Evolutionary conservation across 306 rosid genomes (phyloP), one percentile per base, ranked within the genome.

Genomic region (Ochetophila trinervis): DNA sequence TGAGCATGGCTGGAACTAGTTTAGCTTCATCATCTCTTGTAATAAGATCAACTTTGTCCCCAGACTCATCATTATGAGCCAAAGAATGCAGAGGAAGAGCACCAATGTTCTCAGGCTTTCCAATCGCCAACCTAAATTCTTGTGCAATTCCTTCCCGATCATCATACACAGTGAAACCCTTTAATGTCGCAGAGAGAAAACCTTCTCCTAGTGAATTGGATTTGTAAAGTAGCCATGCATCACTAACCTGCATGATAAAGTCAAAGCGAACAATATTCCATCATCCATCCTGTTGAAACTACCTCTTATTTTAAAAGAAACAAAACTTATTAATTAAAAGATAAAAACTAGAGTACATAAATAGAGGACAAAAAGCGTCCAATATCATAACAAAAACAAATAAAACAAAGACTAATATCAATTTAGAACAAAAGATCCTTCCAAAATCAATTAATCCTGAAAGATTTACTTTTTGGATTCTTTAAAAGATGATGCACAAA

Each of bases 171-270:
- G 88, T 78, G 67, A 93, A 89, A 66, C 84, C 94, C 82, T 83
- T 84, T 52, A 93, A 80, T 4, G 97, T 87, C 74, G 99, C 97
- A 60, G 97, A 90, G 42, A 93, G 96, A 71, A 76, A 87, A 55
- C 94, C 97, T 23, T 83, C 93, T 65, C 95, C 99, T 15, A 64
- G 72, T 47, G 88, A 79, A 71, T 62, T 87, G 60, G 97, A 85
- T 76, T 90, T 93, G 69, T 90, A 93, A 47, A 89, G 88, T 37
- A 93, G 70, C 99, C 99, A 93, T 69, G 91, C 96, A 63, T 83
- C 81, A 62, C 87, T 82, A 63, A 87, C 80, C 99, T 93, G 84
- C 77, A 79, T 40, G 24, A 69, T 57, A 69, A 24, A 71, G 52
- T 32, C 17, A 13, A 20, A 66, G 8, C 62, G 4, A 27, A 47